phyloP scores from a whole-genome alignment of 495 filamentous ascomycete genomes.

The Eremomyces bilateralis region DNA sequence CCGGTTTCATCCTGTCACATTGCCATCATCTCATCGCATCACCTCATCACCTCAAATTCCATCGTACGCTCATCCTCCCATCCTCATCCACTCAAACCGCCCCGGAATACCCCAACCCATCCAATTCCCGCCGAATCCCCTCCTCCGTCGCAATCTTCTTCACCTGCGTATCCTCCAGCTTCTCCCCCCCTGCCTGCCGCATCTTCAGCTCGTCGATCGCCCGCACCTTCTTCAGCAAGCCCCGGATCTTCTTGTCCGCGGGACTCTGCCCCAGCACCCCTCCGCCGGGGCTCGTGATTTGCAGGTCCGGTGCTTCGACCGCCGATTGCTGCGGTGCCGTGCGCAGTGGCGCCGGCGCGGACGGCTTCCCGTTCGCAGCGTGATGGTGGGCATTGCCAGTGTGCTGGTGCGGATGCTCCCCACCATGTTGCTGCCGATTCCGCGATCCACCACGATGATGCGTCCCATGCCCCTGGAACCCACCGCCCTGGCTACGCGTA shows the following conservation, averaged over 20 bases:
- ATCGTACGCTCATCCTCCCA: too few species aligned
- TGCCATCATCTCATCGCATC: too few species aligned
- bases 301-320: slow-evolving; percentile 21
- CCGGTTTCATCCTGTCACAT: too few species aligned
- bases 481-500: slow-evolving; percentile 33
- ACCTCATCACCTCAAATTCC: too few species aligned
- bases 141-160: slow-evolving; percentile 92
- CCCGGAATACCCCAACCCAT: slow-evolving; percentile 35
- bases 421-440: slow-evolving; percentile 5
- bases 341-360: slow-evolving; percentile 7
- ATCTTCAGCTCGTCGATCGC: slow-evolving; percentile 97
- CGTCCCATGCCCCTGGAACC: slow-evolving; percentile 9
- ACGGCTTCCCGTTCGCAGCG: slow-evolving; percentile 7
- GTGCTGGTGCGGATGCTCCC: slow-evolving; percentile 4
- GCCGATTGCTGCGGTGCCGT: slow-evolving; percentile 4
- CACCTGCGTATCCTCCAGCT: slow-evolving; percentile 92
- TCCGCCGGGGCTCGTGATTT: slow-evolving; percentile 22
- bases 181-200: slow-evolving; percentile 81
- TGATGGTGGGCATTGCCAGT: slow-evolving; percentile 5
- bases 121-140: slow-evolving; percentile 59
- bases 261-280: slow-evolving; percentile 17
- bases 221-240: slow-evolving; percentile 84
- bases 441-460: slow-evolving; percentile 10
- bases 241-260: slow-evolving; percentile 74
- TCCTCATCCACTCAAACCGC: too few species aligned